A percentile compares a stretch with the other conserved stretches of the same genome.
phyloP scores from a whole-genome alignment of 1,139 yeast genomes.

The Blastobotrys aristatus region DNA sequence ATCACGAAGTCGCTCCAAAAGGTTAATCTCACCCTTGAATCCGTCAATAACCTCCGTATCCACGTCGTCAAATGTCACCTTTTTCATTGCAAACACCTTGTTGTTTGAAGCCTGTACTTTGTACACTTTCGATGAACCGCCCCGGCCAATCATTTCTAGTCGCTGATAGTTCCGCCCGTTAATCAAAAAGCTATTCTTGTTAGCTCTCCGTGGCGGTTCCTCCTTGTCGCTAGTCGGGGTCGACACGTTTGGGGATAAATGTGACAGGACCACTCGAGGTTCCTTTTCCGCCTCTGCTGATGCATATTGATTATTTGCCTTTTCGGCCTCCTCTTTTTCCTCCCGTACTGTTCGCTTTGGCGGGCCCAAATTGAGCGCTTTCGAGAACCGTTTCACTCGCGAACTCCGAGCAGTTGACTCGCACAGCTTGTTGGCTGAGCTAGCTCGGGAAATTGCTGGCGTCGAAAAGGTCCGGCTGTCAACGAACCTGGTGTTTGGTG shows the following conservation, averaged over 20 bases:
- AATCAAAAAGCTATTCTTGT: constrained; percentile 33
- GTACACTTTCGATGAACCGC: constrained; percentile 92
- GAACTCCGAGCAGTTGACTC: constrained; percentile 10
- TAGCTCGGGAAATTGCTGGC: constrained; percentile 4
- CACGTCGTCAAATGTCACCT: constrained; percentile 66
- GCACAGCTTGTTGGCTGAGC: neutral
- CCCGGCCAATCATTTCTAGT: constrained; percentile 77
- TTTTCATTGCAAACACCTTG: constrained; percentile 71
- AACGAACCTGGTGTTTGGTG: constrained; percentile 2
- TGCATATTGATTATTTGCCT: neutral
- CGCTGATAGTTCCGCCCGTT: constrained; percentile 68
- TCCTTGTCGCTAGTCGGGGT: neutral
- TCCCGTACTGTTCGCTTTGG: constrained; percentile 13
- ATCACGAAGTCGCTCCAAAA: constrained; percentile 55
- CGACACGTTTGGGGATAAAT: constrained; percentile 9
- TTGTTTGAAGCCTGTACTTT: constrained; percentile 57
- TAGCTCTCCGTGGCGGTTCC: constrained; percentile 16
- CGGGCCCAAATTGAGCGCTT: constrained; percentile 14
- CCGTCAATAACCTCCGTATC: constrained; percentile 70
- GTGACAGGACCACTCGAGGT: constrained; percentile 3
- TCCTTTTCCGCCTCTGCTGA: neutral
- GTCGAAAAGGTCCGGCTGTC: neutral
- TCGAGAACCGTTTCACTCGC: constrained; percentile 14
- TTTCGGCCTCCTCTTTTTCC: neutral
- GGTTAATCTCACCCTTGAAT: constrained; percentile 84